Base-by-base conservation (phyloP, 208 protist genomes). In the Tritrichomonas musculus region DNA sequence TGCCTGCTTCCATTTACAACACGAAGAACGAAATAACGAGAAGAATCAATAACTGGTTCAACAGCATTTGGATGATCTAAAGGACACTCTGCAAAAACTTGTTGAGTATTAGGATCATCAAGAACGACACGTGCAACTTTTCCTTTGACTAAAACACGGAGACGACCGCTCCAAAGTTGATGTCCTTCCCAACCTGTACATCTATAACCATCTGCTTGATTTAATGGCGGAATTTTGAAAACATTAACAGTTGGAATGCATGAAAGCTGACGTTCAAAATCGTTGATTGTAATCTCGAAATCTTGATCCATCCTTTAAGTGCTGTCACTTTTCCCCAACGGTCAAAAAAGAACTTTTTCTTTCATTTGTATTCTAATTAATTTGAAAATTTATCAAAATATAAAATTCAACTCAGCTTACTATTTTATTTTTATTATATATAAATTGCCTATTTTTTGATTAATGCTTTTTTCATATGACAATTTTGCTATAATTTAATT, bases 171-270 rank as follows among this genome's bases (percentile, higher is more conserved):
- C 93, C 93, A 94, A 55, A 94, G 53, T 47, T 88, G 93, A 50
- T 94, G 53, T 66, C 92, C 92, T 93, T 94, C 93, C 93, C 93
- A 94, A 25, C 92, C 93, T 20, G 93, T 92, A 22, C 82, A 88
- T 47, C 72, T 50, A 57, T 94, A 94, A 66, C 93, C 93, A 36
- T 94, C 82, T 2, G 93, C 33, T 39, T 66, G 66, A 30, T 88
- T 50, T 4, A 94, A 36, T 53, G 93, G 93, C 47, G 93, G 93
- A 33, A 94, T 92, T 30, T 92, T 94, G n/a, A 94, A 94, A 53
- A 94, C 93, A 49, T 80, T 73, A 30, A 65, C 93, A 8, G 47
- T 57, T 39, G 41, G 33, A 47, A 88, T 57, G 47, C 77, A 60
- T 57, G 41, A 57, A 11, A 88, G 47, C 47, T 88, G 77, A 3